Evolutionary conservation across 805 yeast species (phyloP).

Genomic region (Kregervanrija pseudodelftensis): DNA sequence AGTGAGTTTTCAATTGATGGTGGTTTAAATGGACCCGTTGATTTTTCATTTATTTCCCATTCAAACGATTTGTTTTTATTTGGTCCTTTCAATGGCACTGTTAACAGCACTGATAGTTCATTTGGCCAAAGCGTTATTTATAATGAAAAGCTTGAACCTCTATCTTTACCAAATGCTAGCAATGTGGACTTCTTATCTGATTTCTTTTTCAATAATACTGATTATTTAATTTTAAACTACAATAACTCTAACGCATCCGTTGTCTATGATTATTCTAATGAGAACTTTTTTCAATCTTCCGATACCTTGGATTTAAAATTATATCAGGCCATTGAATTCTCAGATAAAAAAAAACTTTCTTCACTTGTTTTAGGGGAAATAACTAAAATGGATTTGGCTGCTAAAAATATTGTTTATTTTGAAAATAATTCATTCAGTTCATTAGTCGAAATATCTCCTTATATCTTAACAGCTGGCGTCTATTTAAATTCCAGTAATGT

Average conservation of each 20-base stretch:
- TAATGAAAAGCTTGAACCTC: constrained; percentile 35
- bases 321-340: constrained; percentile 16
- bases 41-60: constrained; percentile 13
- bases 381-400: constrained; percentile 13
- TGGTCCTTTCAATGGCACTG: constrained; percentile 32
- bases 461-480: constrained; percentile 23
- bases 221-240: constrained; percentile 35
- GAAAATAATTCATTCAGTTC: constrained; percentile 2
- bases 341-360: neutral
- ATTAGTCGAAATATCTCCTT: neutral
- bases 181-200: constrained; percentile 16
- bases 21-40: constrained; percentile 35
- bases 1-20: constrained; percentile 21
- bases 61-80: constrained; percentile 33
- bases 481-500: constrained; percentile 43
- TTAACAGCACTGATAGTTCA: constrained; percentile 19
- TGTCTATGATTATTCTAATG: constrained; percentile 36
- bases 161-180: constrained; percentile 18
- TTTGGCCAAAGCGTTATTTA: constrained; percentile 26
- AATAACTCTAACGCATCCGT: constrained; percentile 14
- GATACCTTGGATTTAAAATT: constrained; percentile 26
- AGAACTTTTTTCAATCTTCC: constrained; percentile 29
- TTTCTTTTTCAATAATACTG: constrained; percentile 30
- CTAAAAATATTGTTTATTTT: constrained; percentile 12
- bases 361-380: constrained; percentile 16